These are phyloP conservation scores for Abrus precatorius DNA, from an alignment of 306 rosid genomes.

Conservation along the genomic window DNA sequence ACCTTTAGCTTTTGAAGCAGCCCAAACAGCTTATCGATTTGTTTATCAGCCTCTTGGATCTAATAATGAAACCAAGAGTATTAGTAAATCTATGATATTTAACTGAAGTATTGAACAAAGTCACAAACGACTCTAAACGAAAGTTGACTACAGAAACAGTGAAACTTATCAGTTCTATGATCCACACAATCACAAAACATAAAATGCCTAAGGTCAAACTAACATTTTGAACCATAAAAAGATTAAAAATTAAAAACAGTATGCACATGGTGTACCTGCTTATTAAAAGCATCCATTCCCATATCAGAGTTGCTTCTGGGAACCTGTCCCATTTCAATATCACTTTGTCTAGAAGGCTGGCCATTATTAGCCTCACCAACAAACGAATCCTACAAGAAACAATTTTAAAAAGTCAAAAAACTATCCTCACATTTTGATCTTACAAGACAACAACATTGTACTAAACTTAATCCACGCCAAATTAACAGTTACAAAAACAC, in stretches of 20 bases:
- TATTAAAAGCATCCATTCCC: conserved; percentile 85
- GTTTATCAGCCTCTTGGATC: conserved; percentile 81
- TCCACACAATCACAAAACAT: conserved; percentile 21
- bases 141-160: background rate
- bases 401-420: conserved; percentile 1
- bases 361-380: conserved; percentile 63
- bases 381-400: conserved; percentile 78
- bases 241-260: background rate
- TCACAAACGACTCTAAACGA: conserved; percentile 21
- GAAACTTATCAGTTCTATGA: conserved; percentile 4
- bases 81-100: conserved; percentile 18
- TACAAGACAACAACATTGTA: conserved; percentile 29
- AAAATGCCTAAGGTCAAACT: conserved; percentile 6
- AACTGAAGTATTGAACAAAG: conserved; percentile 6
- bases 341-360: conserved; percentile 75
- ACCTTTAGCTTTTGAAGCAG: conserved; percentile 89
- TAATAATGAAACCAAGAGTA: conserved; percentile 46
- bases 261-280: conserved; percentile 68
- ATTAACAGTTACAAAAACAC: conserved; percentile 26
- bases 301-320: conserved; percentile 59
- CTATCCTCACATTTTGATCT: conserved; percentile 34
- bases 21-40: conserved; percentile 69
- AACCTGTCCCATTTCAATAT: conserved; percentile 86
- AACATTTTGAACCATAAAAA: conserved; percentile 19
- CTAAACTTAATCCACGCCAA: conserved; percentile 26